Percentiles rank a stretch among this genome's conserved stretches.
Evolutionary conservation across 2,329 filamentous ascomycete genomes (phyloP).

Genomic region (Paecilomyces fulvus): DNA sequence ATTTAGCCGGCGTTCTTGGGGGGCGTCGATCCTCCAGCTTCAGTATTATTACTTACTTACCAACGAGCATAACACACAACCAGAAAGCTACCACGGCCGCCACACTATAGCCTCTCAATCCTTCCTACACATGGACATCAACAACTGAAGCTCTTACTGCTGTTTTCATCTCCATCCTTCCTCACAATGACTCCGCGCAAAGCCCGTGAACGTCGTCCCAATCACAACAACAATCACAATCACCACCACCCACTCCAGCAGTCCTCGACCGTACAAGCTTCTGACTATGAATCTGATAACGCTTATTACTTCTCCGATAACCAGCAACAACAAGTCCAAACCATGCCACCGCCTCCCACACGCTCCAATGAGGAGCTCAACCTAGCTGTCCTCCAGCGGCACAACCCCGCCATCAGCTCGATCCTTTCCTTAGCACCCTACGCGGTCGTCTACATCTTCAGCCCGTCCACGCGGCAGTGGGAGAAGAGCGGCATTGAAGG

Average conservation of each 20-base stretch:
- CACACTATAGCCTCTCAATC: background rate
- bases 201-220: slow-evolving; percentile 18
- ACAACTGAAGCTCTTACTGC: background rate
- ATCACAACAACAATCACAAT: slow-evolving; percentile 15
- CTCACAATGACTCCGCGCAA: slow-evolving; percentile 24
- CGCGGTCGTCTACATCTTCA: slow-evolving; percentile 77
- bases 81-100: background rate
- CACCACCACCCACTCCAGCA: slow-evolving; percentile 9
- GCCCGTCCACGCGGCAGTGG: slow-evolving; percentile 58
- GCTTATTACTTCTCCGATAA: slow-evolving; percentile 40
- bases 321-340: slow-evolving; percentile 13
- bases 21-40: background rate
- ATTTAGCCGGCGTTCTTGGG: background rate
- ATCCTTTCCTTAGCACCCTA: slow-evolving; percentile 79
- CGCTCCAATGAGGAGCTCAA: slow-evolving; percentile 82
- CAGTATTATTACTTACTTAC: background rate
- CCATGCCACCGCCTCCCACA: slow-evolving; percentile 33
- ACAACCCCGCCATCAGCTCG: slow-evolving; percentile 62
- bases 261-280: slow-evolving; percentile 16
- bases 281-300: slow-evolving; percentile 60
- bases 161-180: background rate
- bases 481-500: slow-evolving; percentile 81
- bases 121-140: background rate
- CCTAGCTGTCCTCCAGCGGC: slow-evolving; percentile 70
- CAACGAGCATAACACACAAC: background rate